A percentile compares a stretch with the other conserved stretches of the same genome.
Evolutionary conservation across 139 green algal species (phyloP).

Genomic region (Tetradesmus lagerheimii): DNA sequence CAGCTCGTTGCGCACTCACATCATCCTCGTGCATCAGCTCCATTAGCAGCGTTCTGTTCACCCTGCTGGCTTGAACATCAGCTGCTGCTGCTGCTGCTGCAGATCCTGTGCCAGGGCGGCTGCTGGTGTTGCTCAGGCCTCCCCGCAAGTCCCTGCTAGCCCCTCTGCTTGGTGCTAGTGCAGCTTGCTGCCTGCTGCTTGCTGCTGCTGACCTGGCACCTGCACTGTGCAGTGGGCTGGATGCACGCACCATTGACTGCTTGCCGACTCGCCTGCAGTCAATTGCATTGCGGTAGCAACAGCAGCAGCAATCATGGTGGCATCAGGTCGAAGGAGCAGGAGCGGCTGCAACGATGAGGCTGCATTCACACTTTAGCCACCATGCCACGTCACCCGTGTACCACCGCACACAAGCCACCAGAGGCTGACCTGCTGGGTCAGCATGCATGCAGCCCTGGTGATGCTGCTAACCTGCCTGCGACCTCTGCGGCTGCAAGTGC

Average conservation of each 20-base stretch:
- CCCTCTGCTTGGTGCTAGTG: neutral
- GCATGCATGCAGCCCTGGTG: no score
- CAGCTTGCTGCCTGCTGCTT: neutral
- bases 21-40: conserved; percentile 43
- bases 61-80: neutral
- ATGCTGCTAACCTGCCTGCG: no score
- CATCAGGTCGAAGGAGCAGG: neutral
- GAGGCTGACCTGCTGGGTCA: no score
- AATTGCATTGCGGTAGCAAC: neutral
- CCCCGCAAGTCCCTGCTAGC: neutral
- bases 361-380: no score
- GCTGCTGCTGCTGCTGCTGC: neutral
- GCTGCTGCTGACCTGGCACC: neutral
- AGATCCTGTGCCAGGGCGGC: neutral
- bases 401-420: no score
- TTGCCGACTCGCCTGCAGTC: neutral
- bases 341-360: no score
- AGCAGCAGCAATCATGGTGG: neutral
- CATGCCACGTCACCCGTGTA: no score
- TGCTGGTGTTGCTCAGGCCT: neutral
- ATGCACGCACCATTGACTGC: neutral
- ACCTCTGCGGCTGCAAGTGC: no score
- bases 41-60: conserved; percentile 27
- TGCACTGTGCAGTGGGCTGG: neutral
- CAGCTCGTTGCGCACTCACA: conserved; percentile 5